These are phyloP conservation scores for Coemansia sp. DNA, from an alignment of 371 early-diverging fungal genomes.

Conservation along the genomic window DNA sequence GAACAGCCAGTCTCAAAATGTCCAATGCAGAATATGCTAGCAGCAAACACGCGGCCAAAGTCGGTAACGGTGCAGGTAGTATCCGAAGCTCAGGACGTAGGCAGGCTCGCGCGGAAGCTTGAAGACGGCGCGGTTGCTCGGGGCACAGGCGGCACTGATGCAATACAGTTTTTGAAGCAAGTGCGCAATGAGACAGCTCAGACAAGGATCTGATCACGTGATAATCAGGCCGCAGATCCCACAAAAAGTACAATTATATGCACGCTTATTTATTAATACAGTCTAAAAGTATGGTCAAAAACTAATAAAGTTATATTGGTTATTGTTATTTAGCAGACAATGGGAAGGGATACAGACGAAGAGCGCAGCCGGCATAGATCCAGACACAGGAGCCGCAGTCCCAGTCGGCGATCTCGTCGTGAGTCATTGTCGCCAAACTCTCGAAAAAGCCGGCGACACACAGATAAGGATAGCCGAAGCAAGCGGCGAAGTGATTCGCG, in stretches of 20 bases:
- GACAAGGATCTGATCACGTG: slow-evolving; percentile 30
- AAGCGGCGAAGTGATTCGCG: not conserved
- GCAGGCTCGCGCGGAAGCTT: slow-evolving; percentile 61
- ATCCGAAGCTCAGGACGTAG: slow-evolving; percentile 5
- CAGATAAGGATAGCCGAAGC: not conserved
- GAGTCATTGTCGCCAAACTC: slow-evolving; percentile 2
- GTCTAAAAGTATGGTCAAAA: too few species aligned
- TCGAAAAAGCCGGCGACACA: slow-evolving; percentile 6
- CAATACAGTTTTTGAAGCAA: slow-evolving; percentile 82
- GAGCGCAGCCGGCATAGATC: not conserved
- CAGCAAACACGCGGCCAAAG: not conserved
- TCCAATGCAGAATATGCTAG: slow-evolving; percentile 16
- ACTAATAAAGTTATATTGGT: not conserved
- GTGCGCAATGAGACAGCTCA: slow-evolving; percentile 66
- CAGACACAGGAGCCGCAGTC: slow-evolving; percentile 12
- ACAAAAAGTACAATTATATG: not conserved
- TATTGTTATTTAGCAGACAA: not conserved
- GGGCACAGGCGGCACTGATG: slow-evolving; percentile 95
- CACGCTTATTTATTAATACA: not conserved
- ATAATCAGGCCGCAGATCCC: not conserved
- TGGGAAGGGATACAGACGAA: slow-evolving; percentile 3
- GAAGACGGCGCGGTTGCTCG: slow-evolving; percentile 64
- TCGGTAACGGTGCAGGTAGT: slow-evolving; percentile 2
- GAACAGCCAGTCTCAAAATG: slow-evolving; percentile 57
- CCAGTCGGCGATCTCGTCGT: slow-evolving; percentile 11